Conservation (phyloP, 306 rosid genomes). For the Malus domestica region DNA sequence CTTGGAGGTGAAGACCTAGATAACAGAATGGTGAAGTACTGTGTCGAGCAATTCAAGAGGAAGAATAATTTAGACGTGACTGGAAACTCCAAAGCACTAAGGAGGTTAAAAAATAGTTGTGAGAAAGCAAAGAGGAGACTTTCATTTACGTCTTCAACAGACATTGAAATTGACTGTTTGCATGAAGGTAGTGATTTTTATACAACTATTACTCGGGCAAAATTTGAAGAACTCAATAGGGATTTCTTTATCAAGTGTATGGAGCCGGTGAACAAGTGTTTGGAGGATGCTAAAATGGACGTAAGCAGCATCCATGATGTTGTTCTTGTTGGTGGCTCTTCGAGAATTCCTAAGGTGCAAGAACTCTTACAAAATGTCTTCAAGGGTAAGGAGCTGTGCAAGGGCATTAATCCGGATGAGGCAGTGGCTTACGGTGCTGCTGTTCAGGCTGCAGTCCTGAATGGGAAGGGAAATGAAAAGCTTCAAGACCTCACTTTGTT, state of each 20-base stretch:
- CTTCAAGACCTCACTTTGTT: not conserved
- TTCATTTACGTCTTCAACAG: too few relatives aligned
- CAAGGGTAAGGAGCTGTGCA: too few relatives aligned
- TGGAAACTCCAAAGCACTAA: slow-evolving; percentile 1
- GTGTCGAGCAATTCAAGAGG: slow-evolving; percentile 11
- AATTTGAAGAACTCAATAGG: not conserved
- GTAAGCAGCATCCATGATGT: too few relatives aligned
- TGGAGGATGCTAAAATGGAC: not conserved
- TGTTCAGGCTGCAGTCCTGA: not conserved
- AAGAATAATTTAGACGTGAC: slow-evolving; percentile 9
- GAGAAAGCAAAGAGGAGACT: not conserved
- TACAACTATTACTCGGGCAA: too few relatives aligned
- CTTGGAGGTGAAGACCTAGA: slow-evolving; percentile 17
- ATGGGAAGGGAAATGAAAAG: not conserved
- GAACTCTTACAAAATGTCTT: too few relatives aligned
- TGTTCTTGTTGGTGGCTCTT: too few relatives aligned
- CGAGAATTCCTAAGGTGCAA: too few relatives aligned
- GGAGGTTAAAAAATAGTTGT: not conserved
- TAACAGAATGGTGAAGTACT: slow-evolving; percentile 10
- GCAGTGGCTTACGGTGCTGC: not conserved
- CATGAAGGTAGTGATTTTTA: too few relatives aligned
- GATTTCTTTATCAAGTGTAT: not conserved
- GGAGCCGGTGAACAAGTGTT: not conserved
- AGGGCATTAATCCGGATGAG: too few relatives aligned
- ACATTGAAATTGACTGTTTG: too few relatives aligned